Evolutionary conservation across 352 stramenopile genomes (phyloP).

Genomic region (Phytopythium delawarense): DNA sequence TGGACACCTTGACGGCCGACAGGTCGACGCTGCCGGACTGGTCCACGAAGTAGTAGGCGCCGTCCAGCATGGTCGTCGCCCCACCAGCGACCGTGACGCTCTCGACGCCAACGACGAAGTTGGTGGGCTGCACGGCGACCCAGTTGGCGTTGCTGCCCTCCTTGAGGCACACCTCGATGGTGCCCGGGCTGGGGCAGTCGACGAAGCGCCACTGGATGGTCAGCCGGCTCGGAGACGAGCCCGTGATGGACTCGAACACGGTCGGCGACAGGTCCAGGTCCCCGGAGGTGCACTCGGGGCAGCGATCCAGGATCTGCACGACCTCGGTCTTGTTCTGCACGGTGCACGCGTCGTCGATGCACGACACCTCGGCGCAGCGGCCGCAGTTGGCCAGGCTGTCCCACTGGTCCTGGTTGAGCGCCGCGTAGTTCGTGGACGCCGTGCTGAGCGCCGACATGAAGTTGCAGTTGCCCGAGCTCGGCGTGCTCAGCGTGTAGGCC

Average conservation of each 20-base stretch:
- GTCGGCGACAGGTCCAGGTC: conserved; percentile 67
- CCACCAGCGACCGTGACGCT: conserved; percentile 58
- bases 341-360: conserved; percentile 44
- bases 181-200: conserved; percentile 47
- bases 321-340: conserved; percentile 38
- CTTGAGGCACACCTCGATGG: conserved; percentile 70
- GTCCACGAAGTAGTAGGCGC: conserved; percentile 65
- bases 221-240: conserved; percentile 44
- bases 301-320: conserved; percentile 70
- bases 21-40: conserved; percentile 24
- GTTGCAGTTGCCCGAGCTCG: conserved; percentile 45
- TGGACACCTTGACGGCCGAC: conserved; percentile 31
- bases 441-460: conserved; percentile 43
- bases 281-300: conserved; percentile 60
- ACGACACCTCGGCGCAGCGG: conserved; percentile 59
- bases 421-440: conserved; percentile 60
- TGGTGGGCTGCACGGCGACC: conserved; percentile 61
- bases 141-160: conserved; percentile 53
- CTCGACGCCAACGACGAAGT: conserved; percentile 36
- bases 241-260: conserved; percentile 69
- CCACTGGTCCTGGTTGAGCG: conserved; percentile 65
- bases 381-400: conserved; percentile 43
- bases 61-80: conserved; percentile 55
- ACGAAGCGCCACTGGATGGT: conserved; percentile 67
- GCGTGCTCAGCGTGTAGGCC: conserved; percentile 30